Evolutionary conservation across 768 basidiomycete genomes (phyloP), one percentile per base, ranked within the genome.

Genomic region (Lactarius quietus): DNA sequence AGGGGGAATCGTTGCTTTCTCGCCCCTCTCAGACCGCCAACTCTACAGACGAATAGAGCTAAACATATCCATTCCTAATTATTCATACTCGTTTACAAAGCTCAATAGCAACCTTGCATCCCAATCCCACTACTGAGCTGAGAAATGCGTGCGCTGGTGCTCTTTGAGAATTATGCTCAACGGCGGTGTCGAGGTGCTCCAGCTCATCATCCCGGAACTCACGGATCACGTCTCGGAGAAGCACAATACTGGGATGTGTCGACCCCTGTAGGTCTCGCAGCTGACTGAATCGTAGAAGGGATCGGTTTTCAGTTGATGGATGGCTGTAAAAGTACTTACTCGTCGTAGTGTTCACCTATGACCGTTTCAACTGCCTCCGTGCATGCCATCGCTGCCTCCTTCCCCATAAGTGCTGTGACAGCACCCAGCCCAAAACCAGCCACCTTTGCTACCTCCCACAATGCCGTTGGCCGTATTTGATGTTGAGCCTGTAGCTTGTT

Each of bases 361-460:
- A 93, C 93, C 0, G 95, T 97, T 75, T 98, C 95, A 23, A 98
- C 95, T 0, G 95, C 95, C 75, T 98, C 95, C 0, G 95, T 98
- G 72, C 95, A 98, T 7, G 95, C 95, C 95, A 98, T 98, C 0
- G 95, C 94, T 15, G 95, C 93, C 70, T 97, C 90, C 72, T 86
- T 90, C 41, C 95, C 91, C 84, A 96, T 82, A 26, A 96, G 76
- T 0, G 92, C 95, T 0, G 95, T 97, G 0, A 79, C 83, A 6
- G 88, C 88, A 6, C 95, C 95, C 9, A 98, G 79, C 4, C 90
- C 89, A 73, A 91, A 95, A 6, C 95, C 95, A 58, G 88, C 89
- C 6, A 84, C 85, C 73, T 94, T 92, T 68, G 95, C 96, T 6
- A 93, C 81, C 39, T 93, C 91, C 63, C 86, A 87, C 51, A 98